Conservation (phyloP, 805 yeast species). For the Debaryomyces prosopidis region DNA sequence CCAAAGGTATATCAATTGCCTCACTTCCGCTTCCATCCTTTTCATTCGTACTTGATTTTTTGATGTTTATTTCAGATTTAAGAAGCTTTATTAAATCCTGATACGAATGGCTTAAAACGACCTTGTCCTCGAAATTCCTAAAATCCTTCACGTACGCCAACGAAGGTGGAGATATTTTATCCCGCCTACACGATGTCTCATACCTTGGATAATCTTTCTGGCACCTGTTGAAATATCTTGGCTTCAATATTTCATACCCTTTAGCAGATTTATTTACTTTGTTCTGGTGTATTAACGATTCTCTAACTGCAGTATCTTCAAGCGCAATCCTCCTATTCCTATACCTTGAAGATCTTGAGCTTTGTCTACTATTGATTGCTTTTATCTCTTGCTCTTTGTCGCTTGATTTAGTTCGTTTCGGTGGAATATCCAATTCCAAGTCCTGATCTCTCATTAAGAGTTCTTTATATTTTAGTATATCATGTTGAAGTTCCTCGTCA, state of each 20-base stretch:
- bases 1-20: conserved; percentile 24
- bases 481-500: conserved; percentile 15
- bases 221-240: not conserved
- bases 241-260: not conserved
- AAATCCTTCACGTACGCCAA: conserved; percentile 3
- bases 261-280: too few relatives aligned
- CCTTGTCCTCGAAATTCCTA: conserved; percentile 16
- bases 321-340: not conserved
- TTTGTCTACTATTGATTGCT: not conserved
- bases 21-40: not conserved
- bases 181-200: not conserved
- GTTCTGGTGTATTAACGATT: not conserved
- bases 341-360: not conserved
- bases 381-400: conserved; percentile 3
- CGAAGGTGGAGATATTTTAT: conserved; percentile 1
- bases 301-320: not conserved
- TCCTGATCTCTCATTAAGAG: conserved; percentile 14
- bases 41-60: not conserved
- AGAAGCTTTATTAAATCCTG: conserved; percentile 18
- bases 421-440: conserved; percentile 28
- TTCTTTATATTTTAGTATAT: conserved; percentile 18
- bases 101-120: conserved; percentile 17
- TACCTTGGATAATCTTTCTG: not conserved
- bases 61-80: conserved; percentile 9
- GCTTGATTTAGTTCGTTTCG: conserved; percentile 12